Evolutionary conservation across 164 flowering plant genomes (phyloP).

Genomic region (Hamamelis virginiana): DNA sequence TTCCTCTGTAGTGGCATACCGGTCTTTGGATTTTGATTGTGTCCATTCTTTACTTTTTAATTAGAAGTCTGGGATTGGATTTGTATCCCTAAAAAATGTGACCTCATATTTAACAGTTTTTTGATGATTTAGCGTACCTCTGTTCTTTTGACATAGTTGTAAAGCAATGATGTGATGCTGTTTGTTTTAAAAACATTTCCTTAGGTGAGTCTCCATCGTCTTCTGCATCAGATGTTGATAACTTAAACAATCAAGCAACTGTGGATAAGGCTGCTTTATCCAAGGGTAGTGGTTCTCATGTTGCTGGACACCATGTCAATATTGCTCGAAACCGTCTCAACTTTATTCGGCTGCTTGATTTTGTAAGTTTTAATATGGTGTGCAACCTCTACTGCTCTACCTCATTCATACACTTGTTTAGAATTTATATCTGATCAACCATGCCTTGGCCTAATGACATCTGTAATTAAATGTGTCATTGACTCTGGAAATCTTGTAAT

Average conservation of each 20-base stretch:
- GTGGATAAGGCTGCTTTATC: slow-evolving; percentile 42
- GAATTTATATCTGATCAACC: background rate
- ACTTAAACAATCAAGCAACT: slow-evolving; percentile 51
- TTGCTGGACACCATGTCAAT: slow-evolving; percentile 51
- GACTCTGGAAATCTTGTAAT: no score
- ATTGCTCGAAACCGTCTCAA: slow-evolving; percentile 52
- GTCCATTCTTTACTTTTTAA: no score
- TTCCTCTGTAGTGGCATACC: no score
- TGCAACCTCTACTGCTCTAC: background rate
- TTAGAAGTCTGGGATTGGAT: no score
- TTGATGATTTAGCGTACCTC: background rate
- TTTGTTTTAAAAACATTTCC: slow-evolving; percentile 2
- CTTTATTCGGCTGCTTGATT: slow-evolving; percentile 58
- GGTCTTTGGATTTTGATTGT: no score
- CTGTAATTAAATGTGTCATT: background rate
- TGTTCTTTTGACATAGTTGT: background rate
- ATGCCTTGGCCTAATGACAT: background rate
- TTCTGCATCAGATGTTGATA: slow-evolving; percentile 89
- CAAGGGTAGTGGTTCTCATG: slow-evolving; percentile 42
- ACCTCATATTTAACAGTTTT: no score
- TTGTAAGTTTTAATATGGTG: slow-evolving; percentile 57
- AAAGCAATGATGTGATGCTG: background rate
- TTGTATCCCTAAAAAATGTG: no score
- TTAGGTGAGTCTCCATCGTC: slow-evolving; percentile 94
- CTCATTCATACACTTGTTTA: background rate